Conservation (phyloP, 805 yeast species). For the Saccharomycopsis amapae region DNA sequence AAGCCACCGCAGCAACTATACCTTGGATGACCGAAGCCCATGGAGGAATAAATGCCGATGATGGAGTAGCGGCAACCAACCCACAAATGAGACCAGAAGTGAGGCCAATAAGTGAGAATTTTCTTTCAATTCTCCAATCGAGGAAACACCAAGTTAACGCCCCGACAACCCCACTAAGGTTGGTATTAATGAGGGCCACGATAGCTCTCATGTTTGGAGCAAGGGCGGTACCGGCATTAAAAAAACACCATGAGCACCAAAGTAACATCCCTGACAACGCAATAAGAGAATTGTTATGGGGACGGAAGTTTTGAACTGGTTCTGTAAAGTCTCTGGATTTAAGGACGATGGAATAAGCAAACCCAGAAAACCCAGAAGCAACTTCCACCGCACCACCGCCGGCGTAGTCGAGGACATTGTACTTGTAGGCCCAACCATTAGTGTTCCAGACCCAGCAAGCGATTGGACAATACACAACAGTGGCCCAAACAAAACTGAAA, state of each 20-base stretch:
- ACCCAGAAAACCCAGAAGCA: constrained; percentile 83
- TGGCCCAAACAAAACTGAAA: constrained; percentile 81
- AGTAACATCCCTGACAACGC: constrained; percentile 80
- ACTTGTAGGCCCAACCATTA: constrained; percentile 87
- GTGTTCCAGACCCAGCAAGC: constrained; percentile 94
- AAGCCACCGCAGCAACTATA: constrained; percentile 66
- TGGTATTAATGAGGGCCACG: constrained; percentile 88
- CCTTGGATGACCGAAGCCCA: constrained; percentile 91
- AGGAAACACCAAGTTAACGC: constrained; percentile 88
- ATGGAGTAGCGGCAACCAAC: constrained; percentile 93
- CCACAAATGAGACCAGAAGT: constrained; percentile 97
- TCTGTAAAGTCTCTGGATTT: constrained; percentile 69
- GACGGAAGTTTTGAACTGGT: constrained; percentile 80
- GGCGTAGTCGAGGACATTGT: constrained; percentile 94
- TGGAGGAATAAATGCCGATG: constrained; percentile 82
- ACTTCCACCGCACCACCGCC: constrained; percentile 98
- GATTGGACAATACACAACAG: constrained; percentile 89
- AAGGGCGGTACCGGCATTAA: constrained; percentile 85
- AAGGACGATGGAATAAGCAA: constrained; percentile 72
- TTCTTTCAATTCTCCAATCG: constrained; percentile 80
- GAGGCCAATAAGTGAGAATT: constrained; percentile 91
- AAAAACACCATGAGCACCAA: constrained; percentile 96
- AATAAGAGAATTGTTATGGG: constrained; percentile 89
- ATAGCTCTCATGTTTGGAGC: constrained; percentile 79
- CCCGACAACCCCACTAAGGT: constrained; percentile 82